These are phyloP conservation scores for Candida fluviatilis DNA, from an alignment of 805 yeast species.

Conservation along the genomic window DNA sequence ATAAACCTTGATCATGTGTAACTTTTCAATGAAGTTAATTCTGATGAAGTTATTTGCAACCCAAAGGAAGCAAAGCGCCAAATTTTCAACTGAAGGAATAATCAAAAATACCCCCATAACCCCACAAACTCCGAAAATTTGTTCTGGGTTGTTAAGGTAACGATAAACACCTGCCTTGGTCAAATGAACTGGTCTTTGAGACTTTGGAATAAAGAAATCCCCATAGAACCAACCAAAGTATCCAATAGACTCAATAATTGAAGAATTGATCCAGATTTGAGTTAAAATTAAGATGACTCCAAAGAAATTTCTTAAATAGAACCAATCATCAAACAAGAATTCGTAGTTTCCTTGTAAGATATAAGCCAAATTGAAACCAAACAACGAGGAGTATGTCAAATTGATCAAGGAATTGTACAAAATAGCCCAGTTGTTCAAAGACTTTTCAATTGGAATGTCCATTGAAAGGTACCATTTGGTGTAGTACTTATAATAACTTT, in stretches of 20 bases:
- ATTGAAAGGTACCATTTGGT: constrained; percentile 61
- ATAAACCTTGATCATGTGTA: constrained; percentile 72
- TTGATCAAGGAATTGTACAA: constrained; percentile 50
- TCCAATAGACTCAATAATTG: constrained; percentile 68
- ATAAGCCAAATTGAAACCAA: constrained; percentile 35
- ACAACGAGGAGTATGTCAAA: constrained; percentile 52
- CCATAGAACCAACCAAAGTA: constrained; percentile 91
- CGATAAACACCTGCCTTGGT: constrained; percentile 80
- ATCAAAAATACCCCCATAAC: constrained; percentile 73
- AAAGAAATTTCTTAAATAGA: constrained; percentile 51
- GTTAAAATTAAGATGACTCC: constrained; percentile 54
- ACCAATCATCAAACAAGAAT: constrained; percentile 31
- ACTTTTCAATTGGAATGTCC: constrained; percentile 60
- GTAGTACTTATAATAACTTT: constrained; percentile 58
- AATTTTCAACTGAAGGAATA: constrained; percentile 45
- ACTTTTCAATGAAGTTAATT: constrained; percentile 68
- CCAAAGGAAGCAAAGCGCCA: constrained; percentile 56
- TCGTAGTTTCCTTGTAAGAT: constrained; percentile 15
- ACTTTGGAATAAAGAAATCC: constrained; percentile 67
- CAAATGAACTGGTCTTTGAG: constrained; percentile 36
- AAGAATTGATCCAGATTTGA: constrained; percentile 66
- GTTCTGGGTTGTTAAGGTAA: constrained; percentile 79
- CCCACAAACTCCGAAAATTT: constrained; percentile 72
- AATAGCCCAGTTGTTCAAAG: constrained; percentile 71
- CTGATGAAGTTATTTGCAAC: constrained; percentile 61